These are phyloP conservation scores for Cercis canadensis DNA, from an alignment of 306 rosid species.

Conservation along the genomic window DNA sequence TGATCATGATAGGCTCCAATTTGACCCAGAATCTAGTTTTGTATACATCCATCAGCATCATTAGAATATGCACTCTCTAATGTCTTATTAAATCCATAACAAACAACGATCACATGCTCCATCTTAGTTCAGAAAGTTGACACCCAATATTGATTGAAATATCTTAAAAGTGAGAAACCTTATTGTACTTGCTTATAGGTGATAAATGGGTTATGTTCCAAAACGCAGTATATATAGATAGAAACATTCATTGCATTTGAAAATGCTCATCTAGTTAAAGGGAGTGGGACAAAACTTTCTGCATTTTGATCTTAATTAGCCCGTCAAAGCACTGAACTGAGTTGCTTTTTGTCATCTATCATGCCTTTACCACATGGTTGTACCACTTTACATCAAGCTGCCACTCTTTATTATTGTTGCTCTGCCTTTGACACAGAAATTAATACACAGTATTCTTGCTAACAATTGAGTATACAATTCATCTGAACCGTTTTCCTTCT, in stretches of 20 bases:
- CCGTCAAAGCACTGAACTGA: not conserved
- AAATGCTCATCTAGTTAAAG: not conserved
- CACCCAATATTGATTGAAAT: not conserved
- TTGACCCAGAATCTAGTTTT: no score
- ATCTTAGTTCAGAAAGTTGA: not conserved
- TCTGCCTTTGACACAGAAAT: not conserved
- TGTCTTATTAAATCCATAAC: constrained; percentile 2
- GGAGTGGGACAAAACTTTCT: not conserved
- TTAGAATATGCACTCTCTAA: not conserved
- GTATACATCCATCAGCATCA: not conserved
- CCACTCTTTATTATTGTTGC: not conserved
- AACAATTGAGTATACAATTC: no score
- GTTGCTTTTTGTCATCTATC: not conserved
- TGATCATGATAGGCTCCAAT: not conserved
- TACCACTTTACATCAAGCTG: not conserved
- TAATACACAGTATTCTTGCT: no score
- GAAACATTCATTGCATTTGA: not conserved
- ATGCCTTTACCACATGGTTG: no score
- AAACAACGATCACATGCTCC: not conserved
- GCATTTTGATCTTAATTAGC: not conserved
- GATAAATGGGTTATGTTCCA: no score
- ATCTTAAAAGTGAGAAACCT: not conserved
- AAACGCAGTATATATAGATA: no score
- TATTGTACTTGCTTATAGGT: not conserved
- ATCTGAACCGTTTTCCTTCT: no score